Percentiles rank a stretch among this genome's conserved stretches.
phyloP scores from a whole-genome alignment of 2,329 filamentous ascomycete genomes.

The Ilyonectria sp. region DNA sequence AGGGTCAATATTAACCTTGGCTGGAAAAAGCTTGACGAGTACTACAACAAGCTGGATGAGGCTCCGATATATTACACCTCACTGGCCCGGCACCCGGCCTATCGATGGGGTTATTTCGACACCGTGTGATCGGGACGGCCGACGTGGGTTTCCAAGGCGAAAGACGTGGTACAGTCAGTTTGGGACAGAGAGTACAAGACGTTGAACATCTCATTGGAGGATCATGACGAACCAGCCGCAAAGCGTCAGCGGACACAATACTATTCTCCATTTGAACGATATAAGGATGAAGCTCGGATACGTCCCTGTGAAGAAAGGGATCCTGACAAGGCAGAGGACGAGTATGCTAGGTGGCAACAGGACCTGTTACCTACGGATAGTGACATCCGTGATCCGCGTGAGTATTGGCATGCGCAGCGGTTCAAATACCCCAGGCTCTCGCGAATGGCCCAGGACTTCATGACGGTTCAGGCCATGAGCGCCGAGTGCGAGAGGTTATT shows the following conservation, averaged over 20 bases:
- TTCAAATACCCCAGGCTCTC: constrained; percentile 5
- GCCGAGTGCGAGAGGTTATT: constrained; percentile 34
- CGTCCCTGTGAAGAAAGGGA: not conserved
- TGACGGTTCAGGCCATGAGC: constrained; percentile 29
- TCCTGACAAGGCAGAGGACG: not conserved
- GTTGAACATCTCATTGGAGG: not conserved
- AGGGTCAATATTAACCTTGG: constrained; percentile 29
- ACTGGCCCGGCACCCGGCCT: constrained; percentile 25
- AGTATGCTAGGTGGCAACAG: not conserved
- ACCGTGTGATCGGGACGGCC: constrained; percentile 5
- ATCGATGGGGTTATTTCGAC: constrained; percentile 31
- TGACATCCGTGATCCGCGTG: constrained; percentile 15
- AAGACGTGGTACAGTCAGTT: constrained; percentile 17
- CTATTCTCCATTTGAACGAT: constrained; percentile 9
- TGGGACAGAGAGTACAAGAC: constrained; percentile 8
- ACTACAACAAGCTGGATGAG: constrained; percentile 27
- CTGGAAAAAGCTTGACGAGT: constrained; percentile 31
- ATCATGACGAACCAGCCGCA: constrained; percentile 1
- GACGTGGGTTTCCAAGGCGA: constrained; percentile 20
- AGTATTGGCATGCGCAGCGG: constrained; percentile 23
- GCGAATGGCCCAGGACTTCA: constrained; percentile 30
- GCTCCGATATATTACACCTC: constrained; percentile 29
- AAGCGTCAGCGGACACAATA: constrained; percentile 7
- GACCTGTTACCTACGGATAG: not conserved
- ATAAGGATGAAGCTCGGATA: not conserved